Percentiles rank a stretch among this genome's conserved stretches.
phyloP scores from a whole-genome alignment of 352 stramenopile genomes.

The Pythium folliculosum region DNA sequence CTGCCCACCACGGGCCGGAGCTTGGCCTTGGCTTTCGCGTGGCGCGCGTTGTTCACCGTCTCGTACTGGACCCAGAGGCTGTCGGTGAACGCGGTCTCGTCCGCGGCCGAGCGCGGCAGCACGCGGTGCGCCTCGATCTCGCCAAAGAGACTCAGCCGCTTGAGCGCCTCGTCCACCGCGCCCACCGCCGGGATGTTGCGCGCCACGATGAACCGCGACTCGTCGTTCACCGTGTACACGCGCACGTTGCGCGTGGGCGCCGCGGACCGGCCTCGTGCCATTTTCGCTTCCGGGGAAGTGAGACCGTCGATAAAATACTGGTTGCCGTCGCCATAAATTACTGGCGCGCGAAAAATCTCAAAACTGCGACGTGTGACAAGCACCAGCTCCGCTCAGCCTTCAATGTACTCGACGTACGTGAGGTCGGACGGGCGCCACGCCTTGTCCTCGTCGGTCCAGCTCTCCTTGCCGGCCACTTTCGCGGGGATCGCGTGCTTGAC shows the following conservation, averaged over 20 bases:
- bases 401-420: slow-evolving; percentile 74
- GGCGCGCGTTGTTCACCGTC: slow-evolving; percentile 71
- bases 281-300: background rate
- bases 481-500: slow-evolving; percentile 51
- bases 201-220: slow-evolving; percentile 38
- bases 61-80: slow-evolving; percentile 75
- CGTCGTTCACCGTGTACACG: slow-evolving; percentile 44
- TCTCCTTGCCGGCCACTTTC: slow-evolving; percentile 59
- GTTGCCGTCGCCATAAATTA: too few species aligned
- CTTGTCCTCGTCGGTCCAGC: slow-evolving; percentile 69
- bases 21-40: slow-evolving; percentile 58
- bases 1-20: slow-evolving; percentile 71
- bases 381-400: slow-evolving; percentile 36
- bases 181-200: slow-evolving; percentile 38
- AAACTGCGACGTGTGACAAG: slow-evolving; percentile 13
- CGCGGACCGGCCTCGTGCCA: background rate
- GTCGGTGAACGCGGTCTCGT: slow-evolving; percentile 45
- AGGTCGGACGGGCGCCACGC: slow-evolving; percentile 62
- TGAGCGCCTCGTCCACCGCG: slow-evolving; percentile 30
- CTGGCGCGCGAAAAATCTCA: background rate
- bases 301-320: slow-evolving; percentile 3
- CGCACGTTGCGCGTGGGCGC: slow-evolving; percentile 22
- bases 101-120: slow-evolving; percentile 5
- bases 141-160: slow-evolving; percentile 29
- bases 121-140: slow-evolving; percentile 31